Base-by-base conservation (phyloP, 208 protist genomes). In the Trypanosomatidae sp. region DNA sequence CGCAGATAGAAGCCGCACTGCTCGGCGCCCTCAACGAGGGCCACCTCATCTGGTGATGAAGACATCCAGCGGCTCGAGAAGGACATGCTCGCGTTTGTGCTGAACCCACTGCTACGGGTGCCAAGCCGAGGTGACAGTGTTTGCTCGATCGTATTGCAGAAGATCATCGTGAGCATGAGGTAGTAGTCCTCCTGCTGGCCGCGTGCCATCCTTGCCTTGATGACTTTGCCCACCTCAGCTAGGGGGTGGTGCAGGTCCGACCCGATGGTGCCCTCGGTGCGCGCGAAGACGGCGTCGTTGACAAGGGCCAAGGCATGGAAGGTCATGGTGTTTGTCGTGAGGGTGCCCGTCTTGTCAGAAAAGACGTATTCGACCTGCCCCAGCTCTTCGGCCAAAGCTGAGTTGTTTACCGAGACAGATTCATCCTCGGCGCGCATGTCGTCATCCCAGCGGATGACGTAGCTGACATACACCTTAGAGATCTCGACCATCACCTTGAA, bases 401-500 rank as follows among this genome's bases (percentile, higher is more conserved):
- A 98, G 72, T 92, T 96, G 74, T 94, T 91, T 39, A 90, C 91
- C 25, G 79, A 84, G n/a, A 81, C 82, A 13, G 66, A 56, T 64
- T 81, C 68, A 25, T 75, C 71, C 3, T 74, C 74, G 69, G 91
- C 73, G 25, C 91, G 66, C 64, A 99, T 91, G 8, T 85, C 67
- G 17, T 87, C 65, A 74, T 99, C 98, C 89, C 95, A 97, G 41
- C 77, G 81, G 30, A 99, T 98, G 39, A 89, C 75, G 71, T 73
- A 70, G 50, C 94, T 91, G 56, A 98, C 87, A 68, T 92, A 87
- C 19, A 90, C 92, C 82, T 98, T 98, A 12, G 86, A 94, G 47
- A 98, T 80, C 78, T 99, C 95, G 1, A 97, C 65, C 72, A 94
- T 97, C 15, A 99, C 95, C 70, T 99, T 98, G 77, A 99, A 92